Base-by-base conservation (phyloP, 345 rosid genomes). In the Linum tenue region DNA sequence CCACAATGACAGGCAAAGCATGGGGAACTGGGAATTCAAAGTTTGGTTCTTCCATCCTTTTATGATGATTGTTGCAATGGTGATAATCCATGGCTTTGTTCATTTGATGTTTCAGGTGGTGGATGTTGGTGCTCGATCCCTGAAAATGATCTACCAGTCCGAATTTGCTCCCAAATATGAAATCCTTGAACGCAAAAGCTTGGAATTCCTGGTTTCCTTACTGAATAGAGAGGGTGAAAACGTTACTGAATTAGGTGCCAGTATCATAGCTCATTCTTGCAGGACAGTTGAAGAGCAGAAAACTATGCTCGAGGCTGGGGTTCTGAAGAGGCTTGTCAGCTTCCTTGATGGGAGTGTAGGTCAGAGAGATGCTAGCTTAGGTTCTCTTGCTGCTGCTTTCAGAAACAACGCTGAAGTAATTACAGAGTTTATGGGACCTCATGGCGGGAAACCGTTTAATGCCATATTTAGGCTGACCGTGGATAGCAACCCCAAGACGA, bases 101-200 rank as follows among this genome's bases (percentile, higher is more conserved):
- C 14, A 9, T 48, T 48, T 15, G 14, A 48, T 48, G 43, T 71
- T 68, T 65, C 78, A 90, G 99, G 97, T 88, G 60, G 86, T 87
- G 55, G 97, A 83, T 86, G 87, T 92, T 22, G 89, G 86, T 50
- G 91, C 97, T 66, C 87, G 96, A 38, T 79, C 96, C 42, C 82
- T 94, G 55, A 84, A 86, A 65, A 86, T 90, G 92, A 84, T 94
- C 67, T 88, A 81, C 72, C 96, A 88, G 67, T 90, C 97, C 12
- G 85, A 81, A 75, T 75, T 76, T 70, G 88, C 92, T 39, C 99
- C 97, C 2, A 86, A 88, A 66, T 88, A 79, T 22, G 89, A 86
- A 60, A 76, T 94, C 69, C 83, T 82, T 65, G 67, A 80, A 70
- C 82, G 76, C 39, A 77, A 80, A 67, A 94, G 83, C 71, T 74